These are phyloP conservation scores for Pulicaria dysenterica DNA, from an alignment of 129 eudicot species.

Conservation along the genomic window DNA sequence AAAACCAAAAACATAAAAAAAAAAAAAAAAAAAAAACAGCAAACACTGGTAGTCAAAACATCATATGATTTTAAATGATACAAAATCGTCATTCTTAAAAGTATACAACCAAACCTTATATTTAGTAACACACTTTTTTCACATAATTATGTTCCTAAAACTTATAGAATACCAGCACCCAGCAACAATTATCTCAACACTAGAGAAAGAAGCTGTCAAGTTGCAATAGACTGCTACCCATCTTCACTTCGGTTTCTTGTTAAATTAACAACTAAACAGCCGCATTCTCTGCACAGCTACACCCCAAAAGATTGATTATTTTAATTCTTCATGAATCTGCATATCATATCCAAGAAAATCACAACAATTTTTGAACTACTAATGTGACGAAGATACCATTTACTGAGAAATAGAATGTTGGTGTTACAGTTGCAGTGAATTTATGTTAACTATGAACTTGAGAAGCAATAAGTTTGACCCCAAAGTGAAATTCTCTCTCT, in stretches of 20 bases:
- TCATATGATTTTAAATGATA: too few relatives aligned
- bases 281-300: constrained; percentile 21
- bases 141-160: constrained; percentile 11
- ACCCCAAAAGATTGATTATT: constrained; percentile 27
- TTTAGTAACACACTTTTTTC: constrained; percentile 5
- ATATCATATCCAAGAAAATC: not conserved
- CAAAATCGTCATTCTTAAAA: not conserved
- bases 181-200: not conserved
- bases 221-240: constrained; percentile 25
- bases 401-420: not conserved
- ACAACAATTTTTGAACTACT: not conserved
- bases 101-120: not conserved
- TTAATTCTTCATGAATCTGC: constrained; percentile 29
- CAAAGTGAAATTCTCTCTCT: not conserved
- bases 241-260: constrained; percentile 25
- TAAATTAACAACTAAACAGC: constrained; percentile 27
- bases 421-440: not conserved
- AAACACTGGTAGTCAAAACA: too few relatives aligned
- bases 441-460: not conserved
- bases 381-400: not conserved
- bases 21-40: too few relatives aligned
- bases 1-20: too few relatives aligned
- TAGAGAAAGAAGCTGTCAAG: constrained; percentile 19
- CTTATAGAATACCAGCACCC: not conserved
- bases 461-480: not conserved